Conservation (phyloP, 371 early-diverging fungal species). For the Dinochytrium kinnereticum region DNA sequence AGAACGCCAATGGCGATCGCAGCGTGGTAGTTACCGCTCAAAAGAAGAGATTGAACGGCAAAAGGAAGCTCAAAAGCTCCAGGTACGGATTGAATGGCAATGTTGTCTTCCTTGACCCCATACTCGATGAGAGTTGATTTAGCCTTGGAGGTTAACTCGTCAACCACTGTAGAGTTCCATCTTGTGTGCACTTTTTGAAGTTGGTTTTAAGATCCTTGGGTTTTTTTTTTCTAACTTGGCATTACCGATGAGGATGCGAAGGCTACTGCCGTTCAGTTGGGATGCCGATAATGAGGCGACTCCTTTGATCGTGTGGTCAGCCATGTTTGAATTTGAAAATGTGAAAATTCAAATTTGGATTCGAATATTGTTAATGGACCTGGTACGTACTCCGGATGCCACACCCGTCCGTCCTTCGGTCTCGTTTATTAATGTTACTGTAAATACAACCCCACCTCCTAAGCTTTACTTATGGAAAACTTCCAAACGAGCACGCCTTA, state of each 20-base stretch:
- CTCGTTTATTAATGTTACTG: no score
- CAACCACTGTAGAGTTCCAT: slow-evolving; percentile 89
- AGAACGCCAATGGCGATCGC: slow-evolving; percentile 94
- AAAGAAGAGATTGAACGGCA: slow-evolving; percentile 79
- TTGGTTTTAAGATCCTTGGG: no score
- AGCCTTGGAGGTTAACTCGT: slow-evolving; percentile 78
- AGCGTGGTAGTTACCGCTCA: slow-evolving; percentile 64
- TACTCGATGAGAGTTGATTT: slow-evolving; percentile 66
- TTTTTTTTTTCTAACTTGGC: neutral
- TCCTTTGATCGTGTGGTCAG: slow-evolving; percentile 2
- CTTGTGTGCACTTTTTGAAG: slow-evolving; percentile 77
- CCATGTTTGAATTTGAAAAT: neutral
- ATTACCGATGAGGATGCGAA: slow-evolving; percentile 45
- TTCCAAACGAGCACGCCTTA: slow-evolving; percentile 55
- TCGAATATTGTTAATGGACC: no score
- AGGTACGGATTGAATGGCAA: slow-evolving; percentile 79
- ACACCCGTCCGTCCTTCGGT: no score
- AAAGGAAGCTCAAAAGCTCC: slow-evolving; percentile 95
- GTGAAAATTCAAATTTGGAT: no score
- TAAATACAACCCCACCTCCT: no score
- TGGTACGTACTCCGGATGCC: no score
- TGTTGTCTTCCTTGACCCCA: slow-evolving; percentile 74
- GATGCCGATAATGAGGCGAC: neutral
- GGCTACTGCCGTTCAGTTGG: slow-evolving; percentile 36
- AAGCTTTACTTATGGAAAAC: slow-evolving; percentile 62